Conservation (phyloP, 352 stramenopile genomes). For the Phytopythium chamaehyphon region DNA sequence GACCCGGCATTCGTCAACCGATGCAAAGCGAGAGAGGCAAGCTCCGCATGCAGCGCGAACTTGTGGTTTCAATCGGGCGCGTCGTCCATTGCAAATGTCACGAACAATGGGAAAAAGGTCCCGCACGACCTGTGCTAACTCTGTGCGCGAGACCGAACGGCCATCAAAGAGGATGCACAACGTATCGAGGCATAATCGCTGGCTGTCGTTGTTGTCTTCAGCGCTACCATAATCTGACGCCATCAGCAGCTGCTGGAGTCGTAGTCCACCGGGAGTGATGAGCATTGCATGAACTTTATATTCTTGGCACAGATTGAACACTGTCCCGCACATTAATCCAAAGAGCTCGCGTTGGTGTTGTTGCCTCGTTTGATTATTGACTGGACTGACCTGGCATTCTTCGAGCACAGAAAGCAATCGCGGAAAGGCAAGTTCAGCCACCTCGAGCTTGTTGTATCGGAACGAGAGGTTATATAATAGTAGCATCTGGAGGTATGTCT, state of each 20-base stretch:
- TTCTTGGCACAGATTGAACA: slow-evolving; percentile 69
- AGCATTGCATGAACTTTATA: slow-evolving; percentile 53
- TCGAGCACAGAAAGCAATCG: slow-evolving; percentile 35
- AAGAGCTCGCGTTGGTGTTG: slow-evolving; percentile 16
- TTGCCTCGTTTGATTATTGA: too few relatives aligned
- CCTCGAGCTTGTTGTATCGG: slow-evolving; percentile 49
- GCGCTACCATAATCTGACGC: slow-evolving; percentile 14
- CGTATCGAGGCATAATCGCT: slow-evolving; percentile 45
- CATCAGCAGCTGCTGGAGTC: slow-evolving; percentile 32
- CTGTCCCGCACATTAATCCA: slow-evolving; percentile 35
- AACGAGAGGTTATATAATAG: slow-evolving; percentile 78
- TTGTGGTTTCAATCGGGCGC: slow-evolving; percentile 4
- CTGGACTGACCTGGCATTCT: slow-evolving; percentile 2
- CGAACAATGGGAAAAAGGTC: slow-evolving; percentile 43
- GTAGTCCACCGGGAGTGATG: slow-evolving; percentile 18
- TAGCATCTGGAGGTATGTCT: slow-evolving; percentile 61
- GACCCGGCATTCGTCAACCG: slow-evolving; percentile 45
- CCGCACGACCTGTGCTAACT: slow-evolving; percentile 37
- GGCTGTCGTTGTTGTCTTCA: slow-evolving; percentile 26
- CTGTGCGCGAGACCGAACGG: slow-evolving; percentile 27
- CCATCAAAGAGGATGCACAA: slow-evolving; percentile 66
- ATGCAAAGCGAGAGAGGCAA: slow-evolving; percentile 66
- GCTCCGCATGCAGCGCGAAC: slow-evolving; percentile 48
- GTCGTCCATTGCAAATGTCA: slow-evolving; percentile 22
- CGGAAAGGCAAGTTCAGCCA: slow-evolving; percentile 27